Evolutionary conservation across 2,329 filamentous ascomycete species (phyloP), one percentile per base, ranked within the genome.

Genomic region (Apiospora aurea): DNA sequence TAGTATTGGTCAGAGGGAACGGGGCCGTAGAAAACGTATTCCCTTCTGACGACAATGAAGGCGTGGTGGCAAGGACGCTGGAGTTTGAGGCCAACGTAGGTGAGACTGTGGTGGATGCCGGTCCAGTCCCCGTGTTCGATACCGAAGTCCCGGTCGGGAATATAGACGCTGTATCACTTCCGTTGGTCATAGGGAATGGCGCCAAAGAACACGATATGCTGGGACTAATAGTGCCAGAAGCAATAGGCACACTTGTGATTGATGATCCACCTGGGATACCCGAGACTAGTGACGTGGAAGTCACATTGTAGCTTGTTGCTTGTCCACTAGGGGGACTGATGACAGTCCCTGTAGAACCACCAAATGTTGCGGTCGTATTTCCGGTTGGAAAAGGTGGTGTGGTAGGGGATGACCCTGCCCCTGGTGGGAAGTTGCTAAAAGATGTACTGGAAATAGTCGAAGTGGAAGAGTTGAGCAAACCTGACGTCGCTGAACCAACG

Each of bases 1-100:
- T 75, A 51, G 72, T 70, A 49, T 76, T 77, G 2, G 73, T 71
- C 16, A 71, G 64, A 18, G 75, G 74, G 61, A 69, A 76, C 4
- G 75, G 75, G 18, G 74, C 72, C 1, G 43, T 51, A 7, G 74
- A 72, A 10, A 72, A 26, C 14, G 49, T 46, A 14, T 57, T 72
- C 18, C 43, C 43, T 18, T 44, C 51, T 46, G 69, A 44, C 13
- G 21, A 44, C 13, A 21, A 24, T 26, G 24, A 34, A 34, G 51
- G 7, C 14, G 24, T 26, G 49, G 24, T 26, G 49, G 24, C 4
- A 53, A 53, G 24, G 3, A 26, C 24, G 26, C 10, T 53, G 11
- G 49, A 53, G n/a, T 53, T 53, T 29, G 49, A 53, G 49, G 24
- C 49, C 3, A 16, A 26, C 24, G 49, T 16, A 29, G 29, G 7